Base-by-base conservation (phyloP, 192 early-diverging fungal genomes). In the Obelidium mucronatum region DNA sequence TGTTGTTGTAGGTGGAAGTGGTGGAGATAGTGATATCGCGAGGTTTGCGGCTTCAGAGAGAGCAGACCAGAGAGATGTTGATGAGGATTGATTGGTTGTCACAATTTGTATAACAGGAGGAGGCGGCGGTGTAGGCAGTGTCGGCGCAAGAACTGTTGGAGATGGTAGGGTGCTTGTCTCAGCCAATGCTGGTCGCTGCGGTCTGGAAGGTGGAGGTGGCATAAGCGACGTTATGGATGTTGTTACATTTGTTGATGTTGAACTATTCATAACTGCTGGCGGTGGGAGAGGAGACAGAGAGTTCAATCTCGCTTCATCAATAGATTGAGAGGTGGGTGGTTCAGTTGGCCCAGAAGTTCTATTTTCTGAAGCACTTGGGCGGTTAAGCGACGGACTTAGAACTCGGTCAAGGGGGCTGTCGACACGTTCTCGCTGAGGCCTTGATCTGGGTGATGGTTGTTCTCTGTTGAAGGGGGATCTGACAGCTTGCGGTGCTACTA, bases 1-100 rank as follows among this genome's bases (percentile, higher is more conserved):
- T 59, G 31, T 24, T 59, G 56, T 59, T 24, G 26, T 59, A 30
- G 56, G 56, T 6, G 56, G 56, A 11, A 59, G 56, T 59, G 56
- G 56, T 59, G 56, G 56, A 0, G 56, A 59, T 6, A 59, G 31
- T 6, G 56, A 6, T 24, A 59, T 59, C 8, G 56, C 56, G 8
- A 59, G 56, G 56, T 59, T 59, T 24, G 56, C 56, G 8, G 56
- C 56, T 59, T 59, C 56, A 13, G 56, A 30, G 13, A 59, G 56
- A 6, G 56, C 8, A 30, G 56, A 59, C 56, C 56, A 59, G 31
- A 59, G 56, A 30, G 56, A 59, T 59, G 56, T 33, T 59, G 56
- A 11, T 59, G 51, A n/a, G n/a, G n/a, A n/a, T n/a, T n/a, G 26
- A 22, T 48, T 6, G 8, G 44, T 48, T 48, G 44, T 48, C 19